Conservation (phyloP, 2,329 filamentous ascomycete genomes). For the Aspergillus arachidicola region DNA sequence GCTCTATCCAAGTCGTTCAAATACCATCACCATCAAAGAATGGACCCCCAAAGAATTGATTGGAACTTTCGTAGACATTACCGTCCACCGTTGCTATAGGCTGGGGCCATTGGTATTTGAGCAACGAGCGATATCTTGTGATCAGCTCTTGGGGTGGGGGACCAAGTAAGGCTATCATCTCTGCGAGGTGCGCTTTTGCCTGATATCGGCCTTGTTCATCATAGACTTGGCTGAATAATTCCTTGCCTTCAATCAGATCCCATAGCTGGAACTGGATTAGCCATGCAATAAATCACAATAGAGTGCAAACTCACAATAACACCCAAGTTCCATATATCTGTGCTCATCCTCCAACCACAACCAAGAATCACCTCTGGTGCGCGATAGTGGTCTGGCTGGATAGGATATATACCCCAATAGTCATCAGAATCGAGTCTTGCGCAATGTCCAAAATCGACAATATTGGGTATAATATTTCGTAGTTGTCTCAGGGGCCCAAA, state of each 20-base stretch:
- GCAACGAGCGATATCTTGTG: slow-evolving; percentile 20
- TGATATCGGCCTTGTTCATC: slow-evolving; percentile 33
- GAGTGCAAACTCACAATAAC: slow-evolving; percentile 27
- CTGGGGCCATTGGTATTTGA: slow-evolving; percentile 18
- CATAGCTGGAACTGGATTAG: slow-evolving; percentile 25
- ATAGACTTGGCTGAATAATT: slow-evolving; percentile 36
- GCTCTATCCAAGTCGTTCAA: neutral
- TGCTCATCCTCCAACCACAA: slow-evolving; percentile 30
- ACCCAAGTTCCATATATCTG: slow-evolving; percentile 44
- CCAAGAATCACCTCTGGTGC: slow-evolving; percentile 41
- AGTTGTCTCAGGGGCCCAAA: neutral
- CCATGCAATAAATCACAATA: neutral
- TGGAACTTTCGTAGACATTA: slow-evolving; percentile 19
- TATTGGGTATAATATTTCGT: neutral
- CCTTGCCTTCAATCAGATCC: slow-evolving; percentile 35
- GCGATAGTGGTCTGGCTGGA: slow-evolving; percentile 45
- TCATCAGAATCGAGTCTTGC: neutral
- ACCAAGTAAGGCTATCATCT: slow-evolving; percentile 45
- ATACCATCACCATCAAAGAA: slow-evolving; percentile 30
- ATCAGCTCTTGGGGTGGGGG: slow-evolving; percentile 35
- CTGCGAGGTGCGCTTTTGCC: slow-evolving; percentile 39
- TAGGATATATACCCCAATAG: slow-evolving; percentile 36
- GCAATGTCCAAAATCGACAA: neutral
- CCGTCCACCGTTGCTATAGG: slow-evolving; percentile 17
- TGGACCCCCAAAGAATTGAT: slow-evolving; percentile 27